phyloP scores from a whole-genome alignment of 768 basidiomycete genomes.

The Rhizopogon vulgaris region DNA sequence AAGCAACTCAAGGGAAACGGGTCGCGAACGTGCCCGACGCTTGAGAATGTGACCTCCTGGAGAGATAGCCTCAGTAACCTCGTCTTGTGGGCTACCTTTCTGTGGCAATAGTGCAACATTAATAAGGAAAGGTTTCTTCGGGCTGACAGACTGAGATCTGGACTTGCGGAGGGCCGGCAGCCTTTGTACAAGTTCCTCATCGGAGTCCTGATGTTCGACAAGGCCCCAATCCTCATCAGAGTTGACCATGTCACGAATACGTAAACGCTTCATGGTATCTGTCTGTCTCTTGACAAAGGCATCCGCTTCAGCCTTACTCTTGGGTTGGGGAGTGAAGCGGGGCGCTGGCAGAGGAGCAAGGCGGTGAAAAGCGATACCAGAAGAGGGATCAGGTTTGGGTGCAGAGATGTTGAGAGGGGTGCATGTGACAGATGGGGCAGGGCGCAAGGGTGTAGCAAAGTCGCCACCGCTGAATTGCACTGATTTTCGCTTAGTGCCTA shows the following conservation, averaged over 20 bases:
- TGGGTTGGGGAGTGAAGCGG: slow-evolving; percentile 25
- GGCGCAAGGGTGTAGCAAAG: slow-evolving; percentile 54
- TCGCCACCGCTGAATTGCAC: slow-evolving; percentile 29
- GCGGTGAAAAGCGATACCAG: slow-evolving; percentile 28
- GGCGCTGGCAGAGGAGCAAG: slow-evolving; percentile 28
- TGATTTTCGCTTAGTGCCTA: slow-evolving; percentile 61
- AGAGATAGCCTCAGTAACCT: slow-evolving; percentile 64
- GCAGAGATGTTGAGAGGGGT: slow-evolving; percentile 35
- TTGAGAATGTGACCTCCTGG: slow-evolving; percentile 75
- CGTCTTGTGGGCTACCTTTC: slow-evolving; percentile 42
- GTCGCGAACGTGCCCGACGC: slow-evolving; percentile 67
- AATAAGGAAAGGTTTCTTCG: slow-evolving; percentile 18
- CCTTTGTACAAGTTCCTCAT: slow-evolving; percentile 40
- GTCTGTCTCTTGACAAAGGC: slow-evolving; percentile 45
- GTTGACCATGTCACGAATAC: slow-evolving; percentile 49
- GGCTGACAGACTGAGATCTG: slow-evolving; percentile 23
- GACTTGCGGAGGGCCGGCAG: slow-evolving; percentile 20
- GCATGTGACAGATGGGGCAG: slow-evolving; percentile 18
- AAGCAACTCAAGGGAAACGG: slow-evolving; percentile 60
- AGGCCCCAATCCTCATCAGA: slow-evolving; percentile 40
- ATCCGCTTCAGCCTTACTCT: slow-evolving; percentile 31
- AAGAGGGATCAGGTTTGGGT: slow-evolving; percentile 25
- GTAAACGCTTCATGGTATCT: slow-evolving; percentile 57
- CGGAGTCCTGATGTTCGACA: slow-evolving; percentile 43
- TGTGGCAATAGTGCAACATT: slow-evolving; percentile 19